Evolutionary conservation across 169 alveolate species (phyloP).

Genomic region (Eimeria zaria): DNA sequence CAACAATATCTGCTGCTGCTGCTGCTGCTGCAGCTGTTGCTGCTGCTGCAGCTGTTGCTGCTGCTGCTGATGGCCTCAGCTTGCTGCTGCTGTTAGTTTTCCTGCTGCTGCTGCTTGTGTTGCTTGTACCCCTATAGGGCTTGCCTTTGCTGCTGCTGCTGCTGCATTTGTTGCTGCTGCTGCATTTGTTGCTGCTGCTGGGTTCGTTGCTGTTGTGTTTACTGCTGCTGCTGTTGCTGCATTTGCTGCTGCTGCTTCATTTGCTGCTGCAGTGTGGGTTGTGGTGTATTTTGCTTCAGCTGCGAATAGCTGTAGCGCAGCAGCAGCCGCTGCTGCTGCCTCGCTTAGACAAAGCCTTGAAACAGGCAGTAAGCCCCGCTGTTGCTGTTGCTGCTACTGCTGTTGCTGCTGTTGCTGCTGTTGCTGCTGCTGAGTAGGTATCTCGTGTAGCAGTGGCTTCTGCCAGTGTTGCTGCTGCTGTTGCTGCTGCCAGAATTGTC

Average conservation of each 20-base stretch:
- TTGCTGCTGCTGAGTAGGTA: neutral
- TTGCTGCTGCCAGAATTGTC: neutral
- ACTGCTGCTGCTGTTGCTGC: neutral
- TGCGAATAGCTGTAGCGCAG: neutral
- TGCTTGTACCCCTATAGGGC: too few relatives aligned
- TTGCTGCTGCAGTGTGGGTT: neutral
- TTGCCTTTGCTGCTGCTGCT: neutral
- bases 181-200: slow-evolving; percentile 19
- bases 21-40: neutral
- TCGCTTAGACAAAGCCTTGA: slow-evolving; percentile 29
- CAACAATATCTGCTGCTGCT: neutral
- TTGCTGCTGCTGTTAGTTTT: slow-evolving; percentile 14
- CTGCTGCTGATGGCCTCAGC: too few relatives aligned
- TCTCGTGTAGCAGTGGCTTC: neutral
- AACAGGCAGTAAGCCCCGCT: slow-evolving; percentile 24
- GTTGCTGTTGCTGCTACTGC: slow-evolving; percentile 23
- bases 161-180: neutral
- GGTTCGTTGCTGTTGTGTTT: neutral
- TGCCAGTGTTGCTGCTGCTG: neutral
- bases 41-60: neutral
- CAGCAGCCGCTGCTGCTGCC: slow-evolving; percentile 73
- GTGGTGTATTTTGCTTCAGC: neutral
- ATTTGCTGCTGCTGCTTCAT: slow-evolving; percentile 12
- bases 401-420: neutral
- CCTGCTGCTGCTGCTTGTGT: neutral